Conservation (phyloP, 768 basidiomycete species). For the Cystofilobasidium bisporidii region DNA sequence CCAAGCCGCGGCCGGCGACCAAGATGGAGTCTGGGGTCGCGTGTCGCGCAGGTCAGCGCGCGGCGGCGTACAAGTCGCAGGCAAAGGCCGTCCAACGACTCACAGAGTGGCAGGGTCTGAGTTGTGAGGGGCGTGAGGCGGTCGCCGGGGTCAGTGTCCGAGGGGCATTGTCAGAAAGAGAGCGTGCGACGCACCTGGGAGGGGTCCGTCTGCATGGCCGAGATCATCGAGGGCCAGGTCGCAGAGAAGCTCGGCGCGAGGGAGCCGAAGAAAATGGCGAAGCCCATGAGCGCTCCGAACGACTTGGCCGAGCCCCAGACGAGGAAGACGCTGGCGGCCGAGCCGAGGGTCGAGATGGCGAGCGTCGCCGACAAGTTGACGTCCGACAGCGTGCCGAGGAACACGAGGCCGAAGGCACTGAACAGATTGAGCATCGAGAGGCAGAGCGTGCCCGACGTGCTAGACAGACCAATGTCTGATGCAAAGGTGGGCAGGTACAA, state of each 20-base stretch:
- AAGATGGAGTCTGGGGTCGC: not conserved
- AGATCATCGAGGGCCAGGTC: not conserved
- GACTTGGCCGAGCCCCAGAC: not conserved
- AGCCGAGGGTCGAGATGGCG: not conserved
- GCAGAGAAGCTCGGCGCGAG: not conserved
- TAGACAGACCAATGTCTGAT: not conserved
- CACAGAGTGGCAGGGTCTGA: conserved; percentile 2
- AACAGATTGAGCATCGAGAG: conserved; percentile 10
- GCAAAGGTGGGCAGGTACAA: conserved; percentile 3
- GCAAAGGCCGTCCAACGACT: too few species aligned
- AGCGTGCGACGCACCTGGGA: not conserved
- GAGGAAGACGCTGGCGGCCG: not conserved
- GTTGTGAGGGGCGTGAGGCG: not conserved
- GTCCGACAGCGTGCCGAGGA: not conserved
- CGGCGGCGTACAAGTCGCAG: too few species aligned
- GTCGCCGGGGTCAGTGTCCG: too few species aligned
- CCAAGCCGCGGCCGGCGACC: conserved; percentile 1
- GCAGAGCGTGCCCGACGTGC: conserved; percentile 4
- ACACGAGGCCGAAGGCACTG: not conserved
- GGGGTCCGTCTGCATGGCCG: not conserved
- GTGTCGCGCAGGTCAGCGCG: too few species aligned
- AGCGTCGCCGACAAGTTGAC: not conserved
- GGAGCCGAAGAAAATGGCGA: not conserved
- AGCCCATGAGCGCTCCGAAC: not conserved
- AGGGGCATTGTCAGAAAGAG: not conserved